phyloP scores from a whole-genome alignment of 2,329 filamentous ascomycete species.

The Cephalotrichum gorgonifer region DNA sequence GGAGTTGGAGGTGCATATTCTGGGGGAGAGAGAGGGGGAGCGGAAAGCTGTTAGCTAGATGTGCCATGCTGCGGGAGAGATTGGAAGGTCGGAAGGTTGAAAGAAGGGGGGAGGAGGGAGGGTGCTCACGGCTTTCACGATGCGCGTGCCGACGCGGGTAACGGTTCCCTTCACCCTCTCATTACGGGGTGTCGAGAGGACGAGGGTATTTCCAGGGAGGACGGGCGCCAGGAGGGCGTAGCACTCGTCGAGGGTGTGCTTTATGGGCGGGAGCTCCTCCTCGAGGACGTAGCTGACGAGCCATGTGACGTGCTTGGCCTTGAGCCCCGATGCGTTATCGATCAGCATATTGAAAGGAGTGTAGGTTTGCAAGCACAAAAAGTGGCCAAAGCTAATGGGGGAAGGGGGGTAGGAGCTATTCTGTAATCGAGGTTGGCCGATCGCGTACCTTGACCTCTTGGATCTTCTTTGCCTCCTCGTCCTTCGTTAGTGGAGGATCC shows the following conservation, averaged over 20 bases:
- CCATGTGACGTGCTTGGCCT: slow-evolving; percentile 46
- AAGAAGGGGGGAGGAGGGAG: background rate
- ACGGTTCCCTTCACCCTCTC: slow-evolving; percentile 89
- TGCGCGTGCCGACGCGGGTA: slow-evolving; percentile 78
- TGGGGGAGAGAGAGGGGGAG: slow-evolving; percentile 18
- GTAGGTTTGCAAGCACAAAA: background rate
- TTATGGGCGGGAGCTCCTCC: slow-evolving; percentile 35
- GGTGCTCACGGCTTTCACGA: slow-evolving; percentile 73
- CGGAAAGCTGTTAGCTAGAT: background rate
- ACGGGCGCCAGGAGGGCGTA: slow-evolving; percentile 75
- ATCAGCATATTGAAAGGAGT: background rate
- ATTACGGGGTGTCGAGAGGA: slow-evolving; percentile 75
- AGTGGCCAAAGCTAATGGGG: background rate
- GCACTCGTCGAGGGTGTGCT: slow-evolving; percentile 73
- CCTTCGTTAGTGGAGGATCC: slow-evolving; percentile 8
- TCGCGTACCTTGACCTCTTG: slow-evolving; percentile 8
- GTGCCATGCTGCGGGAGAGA: background rate
- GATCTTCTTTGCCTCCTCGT: slow-evolving; percentile 12
- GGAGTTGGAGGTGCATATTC: slow-evolving; percentile 69
- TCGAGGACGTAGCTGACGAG: slow-evolving; percentile 34
- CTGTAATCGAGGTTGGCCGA: background rate
- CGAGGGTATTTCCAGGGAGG: slow-evolving; percentile 79
- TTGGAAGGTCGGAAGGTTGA: background rate
- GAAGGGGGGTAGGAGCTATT: background rate
- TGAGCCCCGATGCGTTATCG: slow-evolving; percentile 8